These are phyloP conservation scores for Xanthoconium stramineum DNA, from an alignment of 768 basidiomycete genomes.

Conservation along the genomic window DNA sequence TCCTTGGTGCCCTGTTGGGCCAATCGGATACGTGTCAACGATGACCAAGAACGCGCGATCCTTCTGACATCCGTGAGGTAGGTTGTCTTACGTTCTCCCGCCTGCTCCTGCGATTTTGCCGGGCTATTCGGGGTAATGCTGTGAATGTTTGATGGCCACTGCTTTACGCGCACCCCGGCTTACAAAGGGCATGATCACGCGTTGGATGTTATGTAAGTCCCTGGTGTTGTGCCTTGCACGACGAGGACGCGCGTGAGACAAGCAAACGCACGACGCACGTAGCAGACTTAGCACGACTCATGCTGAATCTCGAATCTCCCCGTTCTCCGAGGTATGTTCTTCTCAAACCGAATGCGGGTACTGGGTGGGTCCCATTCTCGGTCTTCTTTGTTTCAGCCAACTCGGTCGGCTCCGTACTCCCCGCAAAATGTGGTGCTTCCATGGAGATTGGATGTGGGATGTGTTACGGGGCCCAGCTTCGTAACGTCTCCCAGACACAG, in stretches of 20 bases:
- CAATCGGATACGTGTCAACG: conserved; percentile 72
- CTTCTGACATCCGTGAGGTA: conserved; percentile 79
- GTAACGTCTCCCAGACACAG: no score
- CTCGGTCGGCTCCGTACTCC: no score
- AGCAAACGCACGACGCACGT: neutral
- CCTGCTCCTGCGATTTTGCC: neutral
- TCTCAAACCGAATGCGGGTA: no score
- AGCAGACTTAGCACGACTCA: no score
- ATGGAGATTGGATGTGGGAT: no score
- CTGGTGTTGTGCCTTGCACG: conserved; percentile 54
- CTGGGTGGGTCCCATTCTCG: no score
- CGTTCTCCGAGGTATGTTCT: no score
- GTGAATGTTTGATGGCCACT: conserved; percentile 71
- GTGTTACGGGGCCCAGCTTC: no score
- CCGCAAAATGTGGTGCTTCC: no score
- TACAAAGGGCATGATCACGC: conserved; percentile 68
- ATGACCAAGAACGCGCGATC: conserved; percentile 64
- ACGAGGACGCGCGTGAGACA: conserved; percentile 27
- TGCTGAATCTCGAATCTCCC: no score
- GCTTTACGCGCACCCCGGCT: conserved; percentile 66
- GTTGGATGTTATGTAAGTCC: conserved; percentile 44
- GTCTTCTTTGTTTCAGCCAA: no score
- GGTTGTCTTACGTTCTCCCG: neutral
- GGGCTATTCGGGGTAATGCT: conserved; percentile 69
- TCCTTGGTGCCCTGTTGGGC: conserved; percentile 49